Conservation (phyloP, 225 moss, liverwort and hornwort species). For the Pleurozium schreberi region DNA sequence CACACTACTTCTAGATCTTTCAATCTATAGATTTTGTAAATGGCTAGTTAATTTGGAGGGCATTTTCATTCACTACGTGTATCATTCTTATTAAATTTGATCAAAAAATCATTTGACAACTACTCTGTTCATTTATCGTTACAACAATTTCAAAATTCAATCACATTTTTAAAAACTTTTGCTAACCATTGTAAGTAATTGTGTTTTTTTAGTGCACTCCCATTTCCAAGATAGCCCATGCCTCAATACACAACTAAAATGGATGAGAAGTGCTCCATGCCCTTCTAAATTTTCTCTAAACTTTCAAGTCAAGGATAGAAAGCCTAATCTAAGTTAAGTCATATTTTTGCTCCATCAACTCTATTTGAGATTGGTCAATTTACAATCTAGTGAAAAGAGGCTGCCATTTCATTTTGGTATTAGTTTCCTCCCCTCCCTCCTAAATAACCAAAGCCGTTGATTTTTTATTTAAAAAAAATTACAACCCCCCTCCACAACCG, state of each 20-base stretch:
- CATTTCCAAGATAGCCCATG: not conserved
- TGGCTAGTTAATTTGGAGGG: not conserved
- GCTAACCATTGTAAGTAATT: rapidly evolving
- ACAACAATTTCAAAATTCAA: not conserved
- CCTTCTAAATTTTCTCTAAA: not conserved
- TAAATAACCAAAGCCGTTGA: too few species aligned
- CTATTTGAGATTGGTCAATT: not conserved
- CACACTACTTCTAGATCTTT: not conserved
- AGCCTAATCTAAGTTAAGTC: not conserved
- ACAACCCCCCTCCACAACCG: too few species aligned
- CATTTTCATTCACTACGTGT: not conserved
- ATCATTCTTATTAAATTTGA: not conserved
- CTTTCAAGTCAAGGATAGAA: rapidly evolving
- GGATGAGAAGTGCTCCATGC: too few species aligned
- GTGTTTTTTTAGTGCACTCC: not conserved
- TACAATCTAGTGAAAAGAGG: too few species aligned
- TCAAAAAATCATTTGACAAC: not conserved
- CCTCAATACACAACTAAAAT: not conserved
- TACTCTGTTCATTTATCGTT: not conserved
- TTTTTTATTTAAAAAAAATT: too few species aligned
- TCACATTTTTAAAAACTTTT: rapidly evolving
- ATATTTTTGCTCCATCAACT: not conserved
- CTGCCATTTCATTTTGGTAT: too few species aligned
- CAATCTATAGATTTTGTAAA: rapidly evolving
- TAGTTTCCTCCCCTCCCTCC: too few species aligned